Base-by-base conservation (phyloP, 208 protist genomes). In the Blechomonas ayalai region DNA sequence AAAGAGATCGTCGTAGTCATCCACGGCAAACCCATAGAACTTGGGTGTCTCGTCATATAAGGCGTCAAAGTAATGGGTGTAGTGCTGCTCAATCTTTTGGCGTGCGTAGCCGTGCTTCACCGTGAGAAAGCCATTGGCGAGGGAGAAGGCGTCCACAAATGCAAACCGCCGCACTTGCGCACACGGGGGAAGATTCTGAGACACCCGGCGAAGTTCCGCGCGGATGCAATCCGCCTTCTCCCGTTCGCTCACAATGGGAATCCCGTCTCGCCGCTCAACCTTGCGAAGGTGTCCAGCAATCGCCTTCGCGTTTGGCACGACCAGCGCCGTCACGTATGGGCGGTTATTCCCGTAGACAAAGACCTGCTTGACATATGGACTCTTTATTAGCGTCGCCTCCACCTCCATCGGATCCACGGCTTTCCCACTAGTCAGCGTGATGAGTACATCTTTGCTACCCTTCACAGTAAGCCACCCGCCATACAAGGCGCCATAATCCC, bases 1-100 rank as follows among this genome's bases (percentile, higher is more conserved):
- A 55, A 94, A 94, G 13, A 94, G 49, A 42, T 94, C 86, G 38
- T 94, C 86, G 58, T 94, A 94, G 63, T 94, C 86, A 45, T 94
- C 86, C 18, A 94, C 86, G 13, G 86, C 86, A 50, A 81, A 86
- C n/a, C 86, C 86, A 61, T 81, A 94, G 40, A 94, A 94, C 60
- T 91, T 91, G 16, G 86, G 86, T 22, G 82, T 91, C 31, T 91
- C 82, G 47, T 94, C 86, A 48, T 91, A 94, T 27, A 94, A 37
- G 0, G 82, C 82, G 18, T 86, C 72, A 26, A 94, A 78, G 66
- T 94, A 94, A 62, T 94, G 78, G n/a, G 90, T 68, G 51, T 91
- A 94, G 54, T 94, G 82, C 8, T 49, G 67, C 51, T 85, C 80
- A 24, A 94, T 87, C 60, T 83, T 90, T 43, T 80, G 67, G 7